Percentiles rank a stretch among this genome's conserved stretches.
Conservation (phyloP, 441 rosid species). For the Omphalea diandra region DNA sequence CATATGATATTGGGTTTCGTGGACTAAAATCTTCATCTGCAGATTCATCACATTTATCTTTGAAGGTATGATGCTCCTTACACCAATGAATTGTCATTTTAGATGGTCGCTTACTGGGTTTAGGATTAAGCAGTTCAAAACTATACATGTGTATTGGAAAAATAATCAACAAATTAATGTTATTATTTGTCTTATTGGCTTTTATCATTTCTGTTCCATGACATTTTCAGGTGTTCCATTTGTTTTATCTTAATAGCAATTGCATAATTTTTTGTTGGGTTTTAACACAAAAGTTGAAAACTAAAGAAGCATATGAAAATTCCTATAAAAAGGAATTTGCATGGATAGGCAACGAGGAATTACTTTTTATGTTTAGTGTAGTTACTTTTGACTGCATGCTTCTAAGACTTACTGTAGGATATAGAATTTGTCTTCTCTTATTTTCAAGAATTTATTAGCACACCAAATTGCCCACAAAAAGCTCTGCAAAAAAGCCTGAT, state of each 20-base stretch:
- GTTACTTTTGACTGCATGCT: background rate
- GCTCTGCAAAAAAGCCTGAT: background rate
- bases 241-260: background rate
- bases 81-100: slow-evolving; percentile 9
- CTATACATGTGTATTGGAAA: background rate
- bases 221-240: background rate
- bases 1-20: slow-evolving; percentile 74
- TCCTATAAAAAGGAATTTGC: background rate
- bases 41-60: slow-evolving; percentile 36
- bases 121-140: background rate
- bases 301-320: background rate
- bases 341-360: background rate
- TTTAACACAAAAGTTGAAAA: background rate
- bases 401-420: background rate
- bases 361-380: background rate
- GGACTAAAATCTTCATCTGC: slow-evolving; percentile 73
- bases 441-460: background rate
- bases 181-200: background rate
- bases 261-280: background rate
- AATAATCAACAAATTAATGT: background rate
- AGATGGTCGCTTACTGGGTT: background rate
- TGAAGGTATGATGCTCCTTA: slow-evolving; percentile 58
- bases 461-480: background rate
- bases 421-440: background rate
- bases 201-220: background rate